phyloP scores from a whole-genome alignment of 2,329 filamentous ascomycete genomes.

The Ceratocystis lukuohia region DNA sequence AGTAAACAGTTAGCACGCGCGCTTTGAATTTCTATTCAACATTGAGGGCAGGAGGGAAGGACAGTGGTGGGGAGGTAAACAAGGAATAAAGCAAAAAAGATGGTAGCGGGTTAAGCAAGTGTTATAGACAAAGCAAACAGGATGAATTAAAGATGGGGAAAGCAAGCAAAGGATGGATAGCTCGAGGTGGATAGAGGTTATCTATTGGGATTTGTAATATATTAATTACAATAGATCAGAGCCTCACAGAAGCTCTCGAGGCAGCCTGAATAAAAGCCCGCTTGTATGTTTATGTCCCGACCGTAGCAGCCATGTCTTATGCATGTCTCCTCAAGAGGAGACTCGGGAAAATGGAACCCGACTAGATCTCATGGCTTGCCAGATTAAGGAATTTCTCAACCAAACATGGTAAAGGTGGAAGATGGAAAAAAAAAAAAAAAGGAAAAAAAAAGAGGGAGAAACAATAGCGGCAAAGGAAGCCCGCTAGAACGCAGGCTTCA shows the following conservation, averaged over 20 bases:
- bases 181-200: not conserved
- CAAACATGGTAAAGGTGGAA: not conserved
- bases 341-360: not conserved
- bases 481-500: not conserved
- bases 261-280: not conserved
- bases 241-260: not conserved
- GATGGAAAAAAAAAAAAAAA: not conserved
- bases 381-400: no score
- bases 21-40: no score
- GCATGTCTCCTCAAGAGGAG: not conserved
- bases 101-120: not conserved
- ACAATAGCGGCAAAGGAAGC: not conserved
- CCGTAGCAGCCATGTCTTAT: not conserved
- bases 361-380: not conserved
- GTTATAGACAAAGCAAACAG: slow-evolving; percentile 1
- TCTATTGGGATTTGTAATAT: not conserved
- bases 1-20: slow-evolving; percentile 34
- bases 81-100: not conserved
- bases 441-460: not conserved
- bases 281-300: not conserved
- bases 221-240: not conserved
- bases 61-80: not conserved
- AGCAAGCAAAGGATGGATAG: not conserved
- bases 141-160: slow-evolving; percentile 13
- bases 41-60: no score